phyloP scores from a whole-genome alignment of 192 early-diverging fungal genomes.

The Backusella parvicylindrica region DNA sequence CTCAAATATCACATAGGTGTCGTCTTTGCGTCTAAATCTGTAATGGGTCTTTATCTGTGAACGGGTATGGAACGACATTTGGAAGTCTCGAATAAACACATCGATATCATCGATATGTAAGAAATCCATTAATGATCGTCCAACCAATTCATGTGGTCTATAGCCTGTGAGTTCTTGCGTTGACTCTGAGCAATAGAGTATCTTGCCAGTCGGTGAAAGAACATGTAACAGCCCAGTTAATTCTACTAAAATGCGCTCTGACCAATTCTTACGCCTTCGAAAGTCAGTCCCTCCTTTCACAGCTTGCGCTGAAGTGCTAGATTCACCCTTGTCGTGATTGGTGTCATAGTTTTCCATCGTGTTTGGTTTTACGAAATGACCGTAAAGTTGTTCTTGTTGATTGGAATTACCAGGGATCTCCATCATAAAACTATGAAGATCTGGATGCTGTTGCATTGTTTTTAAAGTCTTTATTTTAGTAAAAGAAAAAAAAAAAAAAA shows the following conservation, averaged over 20 bases:
- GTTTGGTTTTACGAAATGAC: neutral
- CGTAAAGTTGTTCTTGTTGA: neutral
- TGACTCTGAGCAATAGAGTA: slow-evolving; percentile 46
- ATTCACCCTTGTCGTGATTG: neutral
- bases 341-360: neutral
- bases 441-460: slow-evolving; percentile 4
- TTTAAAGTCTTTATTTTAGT: too few species aligned
- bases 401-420: neutral
- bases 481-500: neutral
- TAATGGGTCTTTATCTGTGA: slow-evolving; percentile 39
- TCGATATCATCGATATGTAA: slow-evolving; percentile 46
- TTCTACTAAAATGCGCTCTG: slow-evolving; percentile 42
- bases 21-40: slow-evolving; percentile 42
- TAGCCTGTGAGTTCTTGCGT: slow-evolving; percentile 41
- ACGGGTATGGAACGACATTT: slow-evolving; percentile 30
- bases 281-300: slow-evolving; percentile 35
- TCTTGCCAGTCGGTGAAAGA: slow-evolving; percentile 39
- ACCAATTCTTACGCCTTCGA: slow-evolving; percentile 46
- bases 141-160: slow-evolving; percentile 41
- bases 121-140: slow-evolving; percentile 43
- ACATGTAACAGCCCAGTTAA: slow-evolving; percentile 46
- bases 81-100: slow-evolving; percentile 43
- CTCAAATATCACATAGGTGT: slow-evolving; percentile 38
- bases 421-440: neutral
- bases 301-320: neutral